A percentile compares a stretch with the other conserved stretches of the same genome.
These are phyloP conservation scores for Kodamaea sagamina DNA, from an alignment of 805 yeast species.

Conservation along the genomic window DNA sequence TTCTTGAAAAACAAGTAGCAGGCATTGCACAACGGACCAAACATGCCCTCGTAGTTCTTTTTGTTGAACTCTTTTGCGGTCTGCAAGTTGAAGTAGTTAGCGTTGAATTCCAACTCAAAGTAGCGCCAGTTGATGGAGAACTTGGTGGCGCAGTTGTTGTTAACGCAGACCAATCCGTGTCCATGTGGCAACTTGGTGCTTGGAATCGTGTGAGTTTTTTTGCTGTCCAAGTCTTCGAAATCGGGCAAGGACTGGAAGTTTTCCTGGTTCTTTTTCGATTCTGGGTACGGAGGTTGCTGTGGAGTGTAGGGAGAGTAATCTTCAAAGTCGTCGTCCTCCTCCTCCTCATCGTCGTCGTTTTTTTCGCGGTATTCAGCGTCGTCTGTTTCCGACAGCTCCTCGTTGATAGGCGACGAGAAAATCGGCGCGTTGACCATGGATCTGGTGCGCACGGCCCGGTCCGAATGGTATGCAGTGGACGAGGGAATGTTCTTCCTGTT, in stretches of 20 bases:
- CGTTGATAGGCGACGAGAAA: conserved; percentile 45
- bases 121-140: conserved; percentile 46
- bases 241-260: conserved; percentile 44
- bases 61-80: conserved; percentile 41
- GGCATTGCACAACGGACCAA: conserved; percentile 49
- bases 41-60: conserved; percentile 47
- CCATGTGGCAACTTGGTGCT: conserved; percentile 37
- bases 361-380: conserved; percentile 30
- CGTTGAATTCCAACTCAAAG: conserved; percentile 42
- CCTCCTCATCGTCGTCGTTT: conserved; percentile 18
- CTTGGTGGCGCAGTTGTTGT: conserved; percentile 41
- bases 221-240: conserved; percentile 46
- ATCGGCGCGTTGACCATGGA: conserved; percentile 41
- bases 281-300: conserved; percentile 40
- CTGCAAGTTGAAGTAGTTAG: conserved; percentile 39
- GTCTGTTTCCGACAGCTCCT: conserved; percentile 36
- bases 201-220: conserved; percentile 44
- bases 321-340: conserved; percentile 18
- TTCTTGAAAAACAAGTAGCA: conserved; percentile 46
- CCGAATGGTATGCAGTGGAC: conserved; percentile 16
- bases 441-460: conserved; percentile 44
- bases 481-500: conserved; percentile 18
- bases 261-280: conserved; percentile 10
- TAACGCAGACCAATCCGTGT: conserved; percentile 44
- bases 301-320: conserved; percentile 45